phyloP scores from a whole-genome alignment of 305 asterid genomes.

The Lippia alba region DNA sequence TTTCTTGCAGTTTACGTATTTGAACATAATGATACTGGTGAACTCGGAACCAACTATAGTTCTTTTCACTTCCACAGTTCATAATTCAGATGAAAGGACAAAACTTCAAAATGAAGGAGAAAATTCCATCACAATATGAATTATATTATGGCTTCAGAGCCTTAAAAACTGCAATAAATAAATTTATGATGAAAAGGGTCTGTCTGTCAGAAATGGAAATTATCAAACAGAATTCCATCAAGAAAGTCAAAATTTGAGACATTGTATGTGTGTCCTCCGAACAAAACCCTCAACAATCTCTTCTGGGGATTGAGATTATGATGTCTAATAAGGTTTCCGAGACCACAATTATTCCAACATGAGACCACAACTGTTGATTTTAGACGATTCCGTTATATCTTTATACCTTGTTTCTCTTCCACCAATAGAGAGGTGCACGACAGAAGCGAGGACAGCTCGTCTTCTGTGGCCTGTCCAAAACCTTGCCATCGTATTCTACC shows the following conservation, averaged over 20 bases:
- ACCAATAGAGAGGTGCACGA: constrained; percentile 68
- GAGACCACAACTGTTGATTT: not conserved
- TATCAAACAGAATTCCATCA: too few species aligned
- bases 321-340: not conserved
- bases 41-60: too few species aligned
- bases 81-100: too few species aligned
- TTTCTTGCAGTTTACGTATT: too few species aligned
- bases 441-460: constrained; percentile 70
- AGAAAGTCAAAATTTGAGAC: not conserved
- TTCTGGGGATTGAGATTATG: constrained; percentile 10
- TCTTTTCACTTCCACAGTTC: too few species aligned
- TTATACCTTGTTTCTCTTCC: constrained; percentile 42
- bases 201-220: too few species aligned
- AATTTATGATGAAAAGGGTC: too few species aligned
- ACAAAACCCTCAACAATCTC: not conserved
- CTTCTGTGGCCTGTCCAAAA: constrained; percentile 71
- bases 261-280: not conserved
- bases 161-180: too few species aligned
- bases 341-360: constrained; percentile 11
- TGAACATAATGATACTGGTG: too few species aligned
- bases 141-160: too few species aligned
- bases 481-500: constrained; percentile 96
- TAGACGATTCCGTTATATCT: constrained; percentile 5
- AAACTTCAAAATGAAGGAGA: too few species aligned
- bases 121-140: too few species aligned